These are phyloP conservation scores for Pseudopithomyces chartarum DNA, from an alignment of 2,329 filamentous ascomycete genomes.

Conservation along the genomic window DNA sequence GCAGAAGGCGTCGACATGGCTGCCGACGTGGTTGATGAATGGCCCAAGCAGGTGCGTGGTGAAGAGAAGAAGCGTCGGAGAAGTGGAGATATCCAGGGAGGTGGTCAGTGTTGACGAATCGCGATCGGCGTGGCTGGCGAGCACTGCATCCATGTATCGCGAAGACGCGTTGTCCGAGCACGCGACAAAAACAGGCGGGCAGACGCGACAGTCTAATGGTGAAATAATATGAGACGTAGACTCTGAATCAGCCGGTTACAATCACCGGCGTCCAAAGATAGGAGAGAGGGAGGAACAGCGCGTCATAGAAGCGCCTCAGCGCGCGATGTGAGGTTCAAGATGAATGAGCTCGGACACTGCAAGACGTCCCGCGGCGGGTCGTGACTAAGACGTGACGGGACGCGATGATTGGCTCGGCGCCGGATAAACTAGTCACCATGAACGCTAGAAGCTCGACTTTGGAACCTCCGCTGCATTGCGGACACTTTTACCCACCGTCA, in stretches of 20 bases:
- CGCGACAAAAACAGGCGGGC: conserved; percentile 11
- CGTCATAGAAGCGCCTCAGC: conserved; percentile 15
- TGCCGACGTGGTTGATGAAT: conserved; percentile 20
- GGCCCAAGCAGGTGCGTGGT: conserved; percentile 21
- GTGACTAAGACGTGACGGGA: conserved; percentile 23
- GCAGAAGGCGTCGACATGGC: conserved; percentile 42
- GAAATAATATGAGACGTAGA: background rate
- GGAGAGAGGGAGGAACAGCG: conserved; percentile 19
- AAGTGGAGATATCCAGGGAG: conserved; percentile 17
- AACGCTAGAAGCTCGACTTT: conserved; percentile 12
- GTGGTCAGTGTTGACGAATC: conserved; percentile 32
- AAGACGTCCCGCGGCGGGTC: conserved; percentile 14
- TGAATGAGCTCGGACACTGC: conserved; percentile 26
- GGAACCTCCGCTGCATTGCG: conserved; percentile 8
- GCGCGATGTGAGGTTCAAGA: conserved; percentile 21
- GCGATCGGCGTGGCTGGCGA: conserved; percentile 42
- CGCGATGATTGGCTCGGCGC: conserved; percentile 31
- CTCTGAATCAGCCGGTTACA: conserved; percentile 6
- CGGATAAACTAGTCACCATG: conserved; percentile 23
- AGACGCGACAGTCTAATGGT: conserved; percentile 15
- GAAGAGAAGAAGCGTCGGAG: conserved; percentile 10
- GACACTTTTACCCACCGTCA: conserved; percentile 29
- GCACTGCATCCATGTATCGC: conserved; percentile 20
- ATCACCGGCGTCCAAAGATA: conserved; percentile 19
- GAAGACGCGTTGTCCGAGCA: conserved; percentile 33